A percentile compares a stretch with the other conserved stretches of the same genome.
phyloP scores from a whole-genome alignment of 2,329 filamentous ascomycete genomes.

The Venturia aucupariae region DNA sequence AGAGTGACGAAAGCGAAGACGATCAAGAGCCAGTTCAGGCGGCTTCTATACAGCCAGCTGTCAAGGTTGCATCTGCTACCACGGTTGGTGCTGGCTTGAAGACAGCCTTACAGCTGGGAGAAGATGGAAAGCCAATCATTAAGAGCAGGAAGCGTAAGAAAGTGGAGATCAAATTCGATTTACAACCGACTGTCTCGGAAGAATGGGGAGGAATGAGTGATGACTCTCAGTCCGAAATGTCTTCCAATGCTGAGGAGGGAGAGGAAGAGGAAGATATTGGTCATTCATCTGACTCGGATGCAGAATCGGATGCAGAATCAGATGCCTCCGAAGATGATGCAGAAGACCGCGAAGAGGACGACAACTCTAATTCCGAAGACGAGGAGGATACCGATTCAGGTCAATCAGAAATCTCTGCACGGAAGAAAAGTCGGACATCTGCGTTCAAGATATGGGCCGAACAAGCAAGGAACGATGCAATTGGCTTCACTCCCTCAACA shows the following conservation, averaged over 20 bases:
- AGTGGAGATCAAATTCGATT: slow-evolving; percentile 33
- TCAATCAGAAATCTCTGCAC: slow-evolving; percentile 26
- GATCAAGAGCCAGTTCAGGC: slow-evolving; percentile 10
- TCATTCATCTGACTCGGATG: neutral
- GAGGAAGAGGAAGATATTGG: neutral
- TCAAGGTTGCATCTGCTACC: slow-evolving; percentile 15
- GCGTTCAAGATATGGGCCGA: slow-evolving; percentile 94
- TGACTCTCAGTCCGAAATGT: slow-evolving; percentile 21
- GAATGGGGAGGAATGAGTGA: slow-evolving; percentile 54
- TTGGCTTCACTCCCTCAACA: slow-evolving; percentile 54
- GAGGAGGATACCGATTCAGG: slow-evolving; percentile 22
- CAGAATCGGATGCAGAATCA: neutral
- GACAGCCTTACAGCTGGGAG: slow-evolving; percentile 70
- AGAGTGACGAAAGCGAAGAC: slow-evolving; percentile 8
- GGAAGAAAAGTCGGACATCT: slow-evolving; percentile 41
- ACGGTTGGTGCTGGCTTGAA: slow-evolving; percentile 71
- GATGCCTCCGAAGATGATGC: slow-evolving; percentile 1
- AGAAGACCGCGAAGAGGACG: slow-evolving; percentile 18
- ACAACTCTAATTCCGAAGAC: slow-evolving; percentile 26
- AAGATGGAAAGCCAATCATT: slow-evolving; percentile 70
- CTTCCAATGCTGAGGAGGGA: slow-evolving; percentile 11
- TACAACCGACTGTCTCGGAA: slow-evolving; percentile 26
- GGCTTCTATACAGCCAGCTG: slow-evolving; percentile 10
- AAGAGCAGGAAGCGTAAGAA: slow-evolving; percentile 67
- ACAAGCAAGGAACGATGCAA: slow-evolving; percentile 72